These are phyloP conservation scores for Acer campestre DNA, from an alignment of 345 rosid genomes.

Conservation along the genomic window DNA sequence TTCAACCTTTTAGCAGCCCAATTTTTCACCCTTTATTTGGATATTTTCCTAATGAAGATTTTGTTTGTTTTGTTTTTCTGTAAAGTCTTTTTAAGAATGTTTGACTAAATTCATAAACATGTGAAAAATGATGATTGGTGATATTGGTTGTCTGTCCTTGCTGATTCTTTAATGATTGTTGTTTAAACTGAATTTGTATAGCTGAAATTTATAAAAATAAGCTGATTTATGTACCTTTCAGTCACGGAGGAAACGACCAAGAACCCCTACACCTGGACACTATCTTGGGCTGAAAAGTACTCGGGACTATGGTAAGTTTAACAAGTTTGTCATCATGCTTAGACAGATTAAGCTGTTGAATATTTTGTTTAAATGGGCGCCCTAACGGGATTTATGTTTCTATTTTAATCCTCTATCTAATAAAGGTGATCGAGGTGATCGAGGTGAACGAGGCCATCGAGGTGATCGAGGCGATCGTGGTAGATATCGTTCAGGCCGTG, in stretches of 20 bases:
- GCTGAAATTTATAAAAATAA: constrained; percentile 4
- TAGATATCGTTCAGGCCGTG: constrained; percentile 60
- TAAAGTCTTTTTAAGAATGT: not conserved
- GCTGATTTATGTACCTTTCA: constrained; percentile 43
- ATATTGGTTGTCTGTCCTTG: constrained; percentile 15
- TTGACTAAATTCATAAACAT: constrained; percentile 1
- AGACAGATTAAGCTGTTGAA: not conserved
- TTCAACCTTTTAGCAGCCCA: constrained; percentile 17
- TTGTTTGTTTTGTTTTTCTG: not conserved
- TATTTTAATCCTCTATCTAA: constrained; percentile 13
- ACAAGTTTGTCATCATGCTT: not conserved
- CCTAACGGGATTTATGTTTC: not conserved
- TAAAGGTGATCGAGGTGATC: constrained; percentile 26
- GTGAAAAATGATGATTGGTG: constrained; percentile 18
- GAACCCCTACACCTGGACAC: constrained; percentile 99
- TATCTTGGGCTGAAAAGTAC: constrained; percentile 93
- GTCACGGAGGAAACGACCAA: constrained; percentile 96
- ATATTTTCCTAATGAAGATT: not conserved
- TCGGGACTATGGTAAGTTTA: constrained; percentile 66
- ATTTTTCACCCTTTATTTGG: constrained; percentile 6
- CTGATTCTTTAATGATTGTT: not conserved
- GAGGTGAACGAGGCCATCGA: constrained; percentile 45
- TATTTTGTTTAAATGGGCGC: not conserved
- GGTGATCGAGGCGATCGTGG: constrained; percentile 68
- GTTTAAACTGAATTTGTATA: not conserved